Percentiles rank a stretch among this genome's conserved stretches.
Conservation (phyloP, 495 filamentous ascomycete species). For the Lasiosphaeria hispida region DNA sequence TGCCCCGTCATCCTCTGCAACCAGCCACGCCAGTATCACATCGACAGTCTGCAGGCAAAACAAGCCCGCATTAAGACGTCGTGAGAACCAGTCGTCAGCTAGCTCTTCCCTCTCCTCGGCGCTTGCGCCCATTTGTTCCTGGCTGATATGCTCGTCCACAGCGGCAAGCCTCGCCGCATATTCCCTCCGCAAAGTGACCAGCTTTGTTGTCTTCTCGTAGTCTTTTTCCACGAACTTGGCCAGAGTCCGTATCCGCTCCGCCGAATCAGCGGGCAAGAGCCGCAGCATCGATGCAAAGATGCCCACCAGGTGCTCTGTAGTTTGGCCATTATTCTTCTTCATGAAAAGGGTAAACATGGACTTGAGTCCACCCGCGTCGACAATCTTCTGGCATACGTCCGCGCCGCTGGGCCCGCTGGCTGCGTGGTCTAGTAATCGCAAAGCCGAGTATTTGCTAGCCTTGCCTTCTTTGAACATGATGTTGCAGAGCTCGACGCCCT, state of each 20-base stretch:
- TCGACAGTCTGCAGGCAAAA: conserved; percentile 86
- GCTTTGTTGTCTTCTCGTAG: conserved; percentile 75
- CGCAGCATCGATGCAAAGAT: conserved; percentile 86
- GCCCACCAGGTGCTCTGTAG: conserved; percentile 81
- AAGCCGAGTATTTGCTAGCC: conserved; percentile 70
- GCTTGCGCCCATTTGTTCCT: conserved; percentile 48
- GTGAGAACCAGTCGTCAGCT: conserved; percentile 69
- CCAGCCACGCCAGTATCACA: conserved; percentile 85
- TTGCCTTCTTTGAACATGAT: conserved; percentile 69
- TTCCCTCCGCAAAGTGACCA: conserved; percentile 68
- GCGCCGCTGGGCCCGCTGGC: conserved; percentile 53
- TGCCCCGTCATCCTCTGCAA: conserved; percentile 85
- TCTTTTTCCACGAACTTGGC: conserved; percentile 96
- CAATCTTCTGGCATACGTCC: conserved; percentile 67
- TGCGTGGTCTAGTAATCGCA: conserved; percentile 84
- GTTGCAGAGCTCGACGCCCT: conserved; percentile 86
- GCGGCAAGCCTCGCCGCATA: conserved; percentile 62
- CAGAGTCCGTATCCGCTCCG: conserved; percentile 75
- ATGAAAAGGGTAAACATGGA: conserved; percentile 84
- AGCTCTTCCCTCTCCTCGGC: conserved; percentile 62
- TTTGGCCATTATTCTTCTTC: conserved; percentile 73
- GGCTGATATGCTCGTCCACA: conserved; percentile 66
- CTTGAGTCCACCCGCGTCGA: conserved; percentile 84
- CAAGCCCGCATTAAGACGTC: conserved; percentile 80
- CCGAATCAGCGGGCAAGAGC: conserved; percentile 71